Evolutionary conservation across 768 basidiomycete species (phyloP).

Genomic region (Melanogaster broomeanus): DNA sequence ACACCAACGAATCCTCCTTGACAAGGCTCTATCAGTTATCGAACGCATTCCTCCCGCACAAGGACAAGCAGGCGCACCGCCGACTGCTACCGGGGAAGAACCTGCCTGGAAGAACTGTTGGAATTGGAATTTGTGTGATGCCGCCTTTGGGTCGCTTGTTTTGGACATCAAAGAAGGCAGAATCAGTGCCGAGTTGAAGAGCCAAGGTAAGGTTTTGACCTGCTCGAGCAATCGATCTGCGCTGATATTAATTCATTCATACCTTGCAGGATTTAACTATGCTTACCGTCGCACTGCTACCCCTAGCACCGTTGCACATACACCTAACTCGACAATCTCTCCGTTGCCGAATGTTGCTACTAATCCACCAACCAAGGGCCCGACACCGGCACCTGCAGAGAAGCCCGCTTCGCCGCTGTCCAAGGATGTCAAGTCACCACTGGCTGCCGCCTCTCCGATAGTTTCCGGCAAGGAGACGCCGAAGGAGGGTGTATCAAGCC

Average conservation of each 20-base stretch:
- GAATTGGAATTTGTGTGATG: constrained; percentile 99
- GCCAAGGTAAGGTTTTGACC: constrained; percentile 65
- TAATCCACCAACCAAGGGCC: constrained; percentile 34
- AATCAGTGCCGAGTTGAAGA: constrained; percentile 89
- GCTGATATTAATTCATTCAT: constrained; percentile 11
- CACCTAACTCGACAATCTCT: constrained; percentile 58
- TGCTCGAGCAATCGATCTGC: neutral
- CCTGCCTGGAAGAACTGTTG: constrained; percentile 98
- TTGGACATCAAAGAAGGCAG: constrained; percentile 91
- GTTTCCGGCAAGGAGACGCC: constrained; percentile 27
- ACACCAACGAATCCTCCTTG: constrained; percentile 81
- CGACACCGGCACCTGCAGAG: constrained; percentile 36
- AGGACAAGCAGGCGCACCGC: constrained; percentile 37
- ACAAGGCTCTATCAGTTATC: constrained; percentile 86
- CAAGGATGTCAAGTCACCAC: constrained; percentile 37
- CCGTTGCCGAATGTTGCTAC: constrained; percentile 44
- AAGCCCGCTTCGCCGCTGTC: constrained; percentile 35
- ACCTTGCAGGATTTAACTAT: constrained; percentile 83
- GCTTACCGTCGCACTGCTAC: constrained; percentile 81
- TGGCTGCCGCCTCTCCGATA: constrained; percentile 36
- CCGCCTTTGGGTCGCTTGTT: constrained; percentile 86
- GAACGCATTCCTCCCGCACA: constrained; percentile 71
- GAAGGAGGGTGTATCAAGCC: constrained; percentile 37
- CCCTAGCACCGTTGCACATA: constrained; percentile 50
- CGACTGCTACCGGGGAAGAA: constrained; percentile 71